Evolutionary conservation across 805 yeast species (phyloP).

Genomic region (Cyberlindnera japonica): DNA sequence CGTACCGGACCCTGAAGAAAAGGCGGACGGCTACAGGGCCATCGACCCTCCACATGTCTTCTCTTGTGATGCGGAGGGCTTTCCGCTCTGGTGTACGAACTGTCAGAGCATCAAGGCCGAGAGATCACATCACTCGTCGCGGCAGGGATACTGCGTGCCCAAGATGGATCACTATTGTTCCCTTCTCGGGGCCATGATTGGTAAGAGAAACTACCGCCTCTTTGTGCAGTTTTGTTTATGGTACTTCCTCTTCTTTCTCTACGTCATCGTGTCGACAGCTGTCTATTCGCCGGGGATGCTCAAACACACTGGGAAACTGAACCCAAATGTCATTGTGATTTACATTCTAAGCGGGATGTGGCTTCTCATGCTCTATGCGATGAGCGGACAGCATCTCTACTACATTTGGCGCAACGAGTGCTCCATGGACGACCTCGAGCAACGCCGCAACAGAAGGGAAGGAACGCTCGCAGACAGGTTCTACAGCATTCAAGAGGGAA

Average conservation of each 20-base stretch:
- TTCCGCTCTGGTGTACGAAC: constrained; percentile 68
- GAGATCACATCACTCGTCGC: constrained; percentile 67
- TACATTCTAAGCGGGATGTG: constrained; percentile 43
- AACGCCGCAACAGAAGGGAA: constrained; percentile 30
- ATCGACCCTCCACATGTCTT: constrained; percentile 54
- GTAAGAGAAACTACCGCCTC: constrained; percentile 56
- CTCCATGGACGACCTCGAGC: constrained; percentile 54
- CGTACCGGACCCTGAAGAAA: constrained; percentile 22
- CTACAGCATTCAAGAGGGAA: constrained; percentile 31
- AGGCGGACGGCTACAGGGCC: constrained; percentile 20
- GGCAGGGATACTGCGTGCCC: constrained; percentile 55
- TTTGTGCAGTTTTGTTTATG: constrained; percentile 52
- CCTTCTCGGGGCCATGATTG: constrained; percentile 73
- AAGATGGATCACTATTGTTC: constrained; percentile 82
- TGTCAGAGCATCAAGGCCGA: constrained; percentile 65
- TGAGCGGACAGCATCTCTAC: constrained; percentile 40
- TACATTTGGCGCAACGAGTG: constrained; percentile 49
- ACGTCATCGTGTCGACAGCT: constrained; percentile 37
- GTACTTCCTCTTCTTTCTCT: constrained; percentile 36
- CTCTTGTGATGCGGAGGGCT: constrained; percentile 67
- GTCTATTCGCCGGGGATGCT: constrained; percentile 26
- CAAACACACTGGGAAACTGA: constrained; percentile 25
- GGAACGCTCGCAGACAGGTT: constrained; percentile 20
- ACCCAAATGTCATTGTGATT: constrained; percentile 48
- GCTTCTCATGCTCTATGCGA: constrained; percentile 40